Evolutionary conservation across 257 asterid species (phyloP).

Genomic region (Solanum corneliomulleri): DNA sequence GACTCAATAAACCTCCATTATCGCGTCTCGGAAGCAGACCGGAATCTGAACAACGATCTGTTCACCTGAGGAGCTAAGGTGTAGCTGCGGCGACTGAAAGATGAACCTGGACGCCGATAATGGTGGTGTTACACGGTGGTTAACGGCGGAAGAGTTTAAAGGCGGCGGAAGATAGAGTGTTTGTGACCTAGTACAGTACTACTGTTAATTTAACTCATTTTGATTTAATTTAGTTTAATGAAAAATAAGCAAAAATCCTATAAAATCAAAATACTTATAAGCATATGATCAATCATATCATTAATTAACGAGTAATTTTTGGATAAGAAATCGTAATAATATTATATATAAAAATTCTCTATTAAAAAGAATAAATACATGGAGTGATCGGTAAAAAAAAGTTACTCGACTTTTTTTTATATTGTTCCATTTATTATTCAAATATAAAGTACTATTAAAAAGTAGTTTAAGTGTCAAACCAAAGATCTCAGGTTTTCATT

Average conservation of each 20-base stretch:
- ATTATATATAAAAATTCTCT: no score
- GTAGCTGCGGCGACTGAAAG: neutral
- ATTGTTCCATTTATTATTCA: neutral
- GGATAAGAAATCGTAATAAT: no score
- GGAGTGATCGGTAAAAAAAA: neutral
- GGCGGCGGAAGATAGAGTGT: neutral
- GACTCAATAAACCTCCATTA: neutral
- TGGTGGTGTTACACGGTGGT: neutral
- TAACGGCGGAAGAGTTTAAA: neutral
- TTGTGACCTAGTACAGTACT: neutral
- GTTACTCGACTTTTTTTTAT: neutral
- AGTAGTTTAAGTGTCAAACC: neutral
- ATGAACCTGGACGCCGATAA: neutral
- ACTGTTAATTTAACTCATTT: neutral
- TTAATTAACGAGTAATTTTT: rapidly evolving
- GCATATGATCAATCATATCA: no score
- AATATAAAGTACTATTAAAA: no score
- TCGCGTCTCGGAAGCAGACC: no score
- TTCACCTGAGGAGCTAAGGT: no score
- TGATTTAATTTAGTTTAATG: no score
- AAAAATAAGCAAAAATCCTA: neutral
- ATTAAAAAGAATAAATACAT: no score
- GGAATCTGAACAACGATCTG: neutral
- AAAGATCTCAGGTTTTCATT: no score
- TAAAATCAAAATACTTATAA: no score